These are phyloP conservation scores for Tylopilus sp. DNA, from an alignment of 1,284 basidiomycete genomes.

Conservation along the genomic window DNA sequence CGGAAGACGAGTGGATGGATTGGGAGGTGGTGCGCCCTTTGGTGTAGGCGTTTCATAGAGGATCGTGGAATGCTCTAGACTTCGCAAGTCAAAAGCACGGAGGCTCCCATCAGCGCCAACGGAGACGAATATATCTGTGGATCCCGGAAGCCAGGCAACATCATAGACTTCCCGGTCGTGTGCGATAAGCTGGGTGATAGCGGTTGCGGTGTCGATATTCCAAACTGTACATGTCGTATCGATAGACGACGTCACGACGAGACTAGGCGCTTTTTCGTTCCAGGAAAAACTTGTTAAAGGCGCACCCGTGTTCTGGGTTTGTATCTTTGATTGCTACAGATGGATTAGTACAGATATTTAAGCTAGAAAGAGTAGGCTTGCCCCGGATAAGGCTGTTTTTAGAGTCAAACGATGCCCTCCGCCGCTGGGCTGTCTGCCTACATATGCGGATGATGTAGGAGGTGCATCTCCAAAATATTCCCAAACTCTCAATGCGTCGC, in stretches of 20 bases:
- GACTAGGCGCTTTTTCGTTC: conserved; percentile 84
- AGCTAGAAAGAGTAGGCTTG: conserved; percentile 41
- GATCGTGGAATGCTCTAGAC: conserved; percentile 96
- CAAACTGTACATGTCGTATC: conserved; percentile 95
- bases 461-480: conserved; percentile 69
- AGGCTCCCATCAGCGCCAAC: conserved; percentile 97
- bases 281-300: conserved; percentile 94
- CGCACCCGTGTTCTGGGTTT: conserved; percentile 75
- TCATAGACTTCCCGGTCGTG: conserved; percentile 98
- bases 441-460: conserved; percentile 57
- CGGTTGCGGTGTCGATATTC: conserved; percentile 95
- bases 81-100: conserved; percentile 93
- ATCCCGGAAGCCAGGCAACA: conserved; percentile 97
- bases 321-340: conserved; percentile 77
- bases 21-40: conserved; percentile 58
- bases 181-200: conserved; percentile 95
- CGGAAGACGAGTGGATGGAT: conserved; percentile 58
- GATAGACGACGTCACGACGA: conserved; percentile 93
- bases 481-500: conserved; percentile 85
- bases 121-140: conserved; percentile 95
- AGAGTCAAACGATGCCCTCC: conserved; percentile 58
- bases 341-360: conserved; percentile 12
- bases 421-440: conserved; percentile 57
- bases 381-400: conserved; percentile 76
- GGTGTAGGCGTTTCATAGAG: conserved; percentile 90